These are phyloP conservation scores for Amanita molliuscula DNA, from an alignment of 768 basidiomycete genomes.

Conservation along the genomic window DNA sequence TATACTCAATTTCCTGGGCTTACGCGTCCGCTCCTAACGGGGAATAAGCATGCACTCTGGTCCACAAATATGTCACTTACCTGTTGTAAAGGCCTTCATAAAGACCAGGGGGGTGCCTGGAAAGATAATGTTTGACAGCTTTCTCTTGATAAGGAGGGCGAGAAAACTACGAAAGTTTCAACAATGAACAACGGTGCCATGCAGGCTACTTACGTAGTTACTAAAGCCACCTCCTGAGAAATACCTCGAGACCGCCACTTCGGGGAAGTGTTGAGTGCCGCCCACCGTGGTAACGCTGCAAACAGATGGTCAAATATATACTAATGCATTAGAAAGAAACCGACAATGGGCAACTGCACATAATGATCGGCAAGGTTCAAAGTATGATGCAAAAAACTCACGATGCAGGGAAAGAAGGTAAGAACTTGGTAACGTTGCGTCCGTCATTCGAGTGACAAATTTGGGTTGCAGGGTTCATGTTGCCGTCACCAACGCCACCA, in stretches of 20 bases:
- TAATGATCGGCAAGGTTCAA: background rate
- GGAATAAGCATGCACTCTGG: background rate
- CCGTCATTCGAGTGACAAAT: constrained; percentile 52
- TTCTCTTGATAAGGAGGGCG: constrained; percentile 44
- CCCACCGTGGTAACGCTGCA: constrained; percentile 64
- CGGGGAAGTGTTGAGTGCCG: constrained; percentile 49
- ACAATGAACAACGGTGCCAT: background rate
- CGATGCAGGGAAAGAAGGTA: constrained; percentile 52
- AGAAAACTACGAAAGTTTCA: constrained; percentile 27
- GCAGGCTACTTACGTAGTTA: constrained; percentile 35
- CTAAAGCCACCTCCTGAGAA: constrained; percentile 76
- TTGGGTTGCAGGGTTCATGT: constrained; percentile 40
- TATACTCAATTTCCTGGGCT: constrained; percentile 11
- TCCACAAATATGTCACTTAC: background rate
- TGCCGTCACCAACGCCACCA: constrained; percentile 55
- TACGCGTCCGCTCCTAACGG: constrained; percentile 16
- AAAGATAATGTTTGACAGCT: constrained; percentile 34
- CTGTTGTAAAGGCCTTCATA: constrained; percentile 52
- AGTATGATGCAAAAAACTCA: constrained; percentile 13
- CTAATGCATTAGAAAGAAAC: constrained; percentile 8
- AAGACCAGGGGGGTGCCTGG: constrained; percentile 31
- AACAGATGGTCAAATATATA: background rate
- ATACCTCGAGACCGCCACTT: constrained; percentile 34
- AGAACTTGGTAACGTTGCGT: constrained; percentile 39
- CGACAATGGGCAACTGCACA: constrained; percentile 40